Conservation (phyloP, 106 monocot species). For the Platanthera guangdongensis region DNA sequence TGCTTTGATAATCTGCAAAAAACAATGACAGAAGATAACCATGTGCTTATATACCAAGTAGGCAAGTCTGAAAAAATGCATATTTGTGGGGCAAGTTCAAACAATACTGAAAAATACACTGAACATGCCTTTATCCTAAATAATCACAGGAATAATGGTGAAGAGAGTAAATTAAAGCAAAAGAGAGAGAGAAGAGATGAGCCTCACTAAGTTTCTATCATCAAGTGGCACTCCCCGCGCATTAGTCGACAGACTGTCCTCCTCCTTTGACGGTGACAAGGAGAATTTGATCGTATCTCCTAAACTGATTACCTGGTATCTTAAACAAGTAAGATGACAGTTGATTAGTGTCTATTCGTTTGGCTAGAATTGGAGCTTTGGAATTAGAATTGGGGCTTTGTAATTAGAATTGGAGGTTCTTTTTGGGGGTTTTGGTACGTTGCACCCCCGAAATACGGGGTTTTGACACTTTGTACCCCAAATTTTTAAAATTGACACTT, state of each 20-base stretch:
- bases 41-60: neutral
- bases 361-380: no score
- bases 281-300: slow-evolving; percentile 99
- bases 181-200: neutral
- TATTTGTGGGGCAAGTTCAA: neutral
- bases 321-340: slow-evolving; percentile 1
- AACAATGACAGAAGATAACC: neutral
- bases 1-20: slow-evolving; percentile 87
- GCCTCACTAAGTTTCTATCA: slow-evolving; percentile 83
- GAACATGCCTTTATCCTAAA: neutral
- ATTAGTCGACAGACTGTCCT: slow-evolving; percentile 80
- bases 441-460: no score
- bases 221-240: slow-evolving; percentile 76
- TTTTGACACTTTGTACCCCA: no score
- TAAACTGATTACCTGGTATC: slow-evolving; percentile 74
- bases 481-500: no score
- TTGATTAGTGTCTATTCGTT: no score
- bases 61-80: neutral
- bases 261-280: slow-evolving; percentile 71
- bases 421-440: no score
- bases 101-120: neutral
- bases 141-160: neutral
- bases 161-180: neutral
- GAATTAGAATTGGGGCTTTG: no score
- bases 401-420: no score